phyloP scores from a whole-genome alignment of 2,329 filamentous ascomycete species.

The Nannizziopsis barbatae region DNA sequence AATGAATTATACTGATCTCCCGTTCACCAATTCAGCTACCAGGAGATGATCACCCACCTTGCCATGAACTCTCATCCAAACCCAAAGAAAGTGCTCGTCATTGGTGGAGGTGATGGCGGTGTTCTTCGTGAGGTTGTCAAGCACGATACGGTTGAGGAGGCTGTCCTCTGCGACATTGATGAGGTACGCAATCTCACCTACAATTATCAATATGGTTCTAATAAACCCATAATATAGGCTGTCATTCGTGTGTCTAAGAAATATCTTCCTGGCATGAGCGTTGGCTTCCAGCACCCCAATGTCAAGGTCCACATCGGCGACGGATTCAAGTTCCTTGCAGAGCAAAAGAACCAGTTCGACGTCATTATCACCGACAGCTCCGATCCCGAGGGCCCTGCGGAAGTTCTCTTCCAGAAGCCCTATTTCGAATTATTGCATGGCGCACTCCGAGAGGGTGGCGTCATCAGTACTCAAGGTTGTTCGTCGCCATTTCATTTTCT shows the following conservation, averaged over 20 bases:
- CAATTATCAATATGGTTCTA: background rate
- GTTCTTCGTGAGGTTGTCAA: constrained; percentile 98
- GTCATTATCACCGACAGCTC: constrained; percentile 99
- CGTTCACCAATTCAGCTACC: constrained; percentile 48
- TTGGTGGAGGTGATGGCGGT: constrained; percentile 93
- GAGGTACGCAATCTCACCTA: constrained; percentile 47
- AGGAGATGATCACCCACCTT: constrained; percentile 99
- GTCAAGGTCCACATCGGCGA: constrained; percentile 87
- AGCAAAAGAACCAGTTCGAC: constrained; percentile 95
- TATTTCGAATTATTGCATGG: constrained; percentile 92
- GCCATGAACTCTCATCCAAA: constrained; percentile 97
- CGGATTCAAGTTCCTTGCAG: constrained; percentile 95
- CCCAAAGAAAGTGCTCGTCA: constrained; percentile 96
- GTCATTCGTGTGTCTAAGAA: constrained; percentile 98
- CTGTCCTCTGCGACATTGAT: constrained; percentile 94
- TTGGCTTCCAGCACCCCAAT: constrained; percentile 88
- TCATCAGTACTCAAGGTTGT: constrained; percentile 99
- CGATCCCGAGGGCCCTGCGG: constrained; percentile 91
- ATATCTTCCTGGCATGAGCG: constrained; percentile 88
- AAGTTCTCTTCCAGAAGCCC: constrained; percentile 94
- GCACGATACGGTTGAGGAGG: constrained; percentile 94
- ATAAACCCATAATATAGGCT: constrained; percentile 42
- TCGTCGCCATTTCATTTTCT: constrained; percentile 71
- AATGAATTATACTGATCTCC: background rate
- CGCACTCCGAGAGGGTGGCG: constrained; percentile 85